Evolutionary conservation across 345 rosid species (phyloP), one percentile per base, ranked within the genome.

Genomic region (Trapa bicornis): DNA sequence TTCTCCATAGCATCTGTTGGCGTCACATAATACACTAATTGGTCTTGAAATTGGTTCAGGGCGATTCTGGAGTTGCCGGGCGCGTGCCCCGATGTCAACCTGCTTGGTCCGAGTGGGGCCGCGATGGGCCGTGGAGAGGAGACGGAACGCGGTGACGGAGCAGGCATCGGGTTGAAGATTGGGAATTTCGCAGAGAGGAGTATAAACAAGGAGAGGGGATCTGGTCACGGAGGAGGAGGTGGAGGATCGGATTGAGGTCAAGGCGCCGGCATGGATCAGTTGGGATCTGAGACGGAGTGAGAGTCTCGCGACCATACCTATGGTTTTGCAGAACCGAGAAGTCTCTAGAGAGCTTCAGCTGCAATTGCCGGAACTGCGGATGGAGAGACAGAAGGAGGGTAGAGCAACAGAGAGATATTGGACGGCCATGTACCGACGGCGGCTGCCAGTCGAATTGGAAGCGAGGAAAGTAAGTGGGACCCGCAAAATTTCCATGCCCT

Each of bases 11-110:
- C 95, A 37, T 94, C 92, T 0, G 89, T 81, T 35, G 96, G 97
- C 0, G 96, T 94, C 7, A 94, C 81, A 76, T 94, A 94, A 61
- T 87, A 94, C 53, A 89, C 97, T 29, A 94, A 73, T 58, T 94
- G 95, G 35, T 94, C 99, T 69, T 94, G 92, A 66, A 94, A 91
- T 56, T 84, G 90, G 72, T 84, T 88, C 14, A 94, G 82, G 14
- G 87, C 99, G 67, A 94, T 79, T 83, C 81, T 94, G 97, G 75
- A 91, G 85, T 79, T 89, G 96, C 39, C 99, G 88, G 14, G 99
- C 96, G 42, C 83, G 81, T 16, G 89, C 85, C 14, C 89, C 96
- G 65, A 91, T 87, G 72, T 94, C 99, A 3, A 91, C 77, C 33
- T 77, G 73, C 64, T 89, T 89, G 4, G 87, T 69, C 2, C 89